A percentile compares a stretch with the other conserved stretches of the same genome.
phyloP scores from a whole-genome alignment of 805 yeast species.

The Starmerella stigmatis region DNA sequence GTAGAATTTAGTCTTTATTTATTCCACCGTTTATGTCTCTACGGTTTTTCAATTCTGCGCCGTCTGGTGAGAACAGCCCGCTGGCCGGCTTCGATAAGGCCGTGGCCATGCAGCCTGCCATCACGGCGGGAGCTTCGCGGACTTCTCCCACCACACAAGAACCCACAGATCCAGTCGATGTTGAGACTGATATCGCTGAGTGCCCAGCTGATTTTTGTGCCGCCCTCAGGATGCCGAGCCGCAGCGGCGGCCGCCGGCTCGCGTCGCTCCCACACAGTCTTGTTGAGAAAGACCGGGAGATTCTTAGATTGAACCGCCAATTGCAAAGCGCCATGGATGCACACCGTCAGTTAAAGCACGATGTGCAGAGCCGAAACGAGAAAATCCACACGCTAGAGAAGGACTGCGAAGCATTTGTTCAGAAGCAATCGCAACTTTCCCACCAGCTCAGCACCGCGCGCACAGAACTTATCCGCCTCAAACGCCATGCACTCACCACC shows the following conservation, averaged over 20 bases:
- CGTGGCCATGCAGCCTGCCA: background rate
- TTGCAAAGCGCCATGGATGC: background rate
- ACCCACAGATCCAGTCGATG: background rate
- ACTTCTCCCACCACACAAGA: background rate
- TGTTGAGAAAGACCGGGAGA: background rate
- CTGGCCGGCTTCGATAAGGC: background rate
- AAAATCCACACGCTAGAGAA: background rate
- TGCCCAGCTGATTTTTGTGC: too few relatives aligned
- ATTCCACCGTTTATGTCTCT: background rate
- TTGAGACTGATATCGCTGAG: too few relatives aligned
- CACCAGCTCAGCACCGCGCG: slow-evolving; percentile 1
- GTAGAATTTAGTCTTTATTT: background rate
- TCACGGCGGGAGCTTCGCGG: background rate
- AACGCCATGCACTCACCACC: background rate
- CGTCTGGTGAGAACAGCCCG: background rate
- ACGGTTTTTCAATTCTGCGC: background rate
- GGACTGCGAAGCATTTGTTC: background rate
- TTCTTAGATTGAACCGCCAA: background rate
- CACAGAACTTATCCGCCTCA: background rate
- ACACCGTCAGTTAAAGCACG: background rate
- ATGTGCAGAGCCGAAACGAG: background rate
- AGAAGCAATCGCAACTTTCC: background rate
- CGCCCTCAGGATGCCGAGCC: background rate
- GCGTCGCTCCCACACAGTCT: background rate
- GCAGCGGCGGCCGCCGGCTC: background rate